Conservation (phyloP, 805 yeast species). For the Pichia cephalocereana region DNA sequence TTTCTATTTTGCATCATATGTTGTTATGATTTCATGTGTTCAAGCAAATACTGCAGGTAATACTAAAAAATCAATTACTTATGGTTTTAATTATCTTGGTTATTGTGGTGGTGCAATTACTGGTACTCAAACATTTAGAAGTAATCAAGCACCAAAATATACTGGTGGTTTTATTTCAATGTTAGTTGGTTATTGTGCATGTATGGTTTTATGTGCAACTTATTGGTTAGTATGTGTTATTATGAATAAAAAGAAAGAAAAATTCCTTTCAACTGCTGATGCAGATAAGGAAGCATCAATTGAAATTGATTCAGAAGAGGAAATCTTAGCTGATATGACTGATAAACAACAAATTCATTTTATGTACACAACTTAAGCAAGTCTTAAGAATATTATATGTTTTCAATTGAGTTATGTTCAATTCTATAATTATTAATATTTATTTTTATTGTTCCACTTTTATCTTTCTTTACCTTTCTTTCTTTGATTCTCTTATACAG, state of each 20-base stretch:
- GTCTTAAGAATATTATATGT: too few relatives aligned
- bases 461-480: too few relatives aligned
- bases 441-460: too few relatives aligned
- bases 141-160: conserved; percentile 33
- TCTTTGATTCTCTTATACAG: too few relatives aligned
- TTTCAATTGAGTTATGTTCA: too few relatives aligned
- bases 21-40: conserved; percentile 15
- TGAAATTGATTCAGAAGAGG: not conserved
- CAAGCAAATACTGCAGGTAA: conserved; percentile 51
- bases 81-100: conserved; percentile 41
- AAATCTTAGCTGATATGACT: conserved; percentile 35
- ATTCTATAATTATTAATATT: too few relatives aligned
- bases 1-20: conserved; percentile 9
- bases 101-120: conserved; percentile 33
- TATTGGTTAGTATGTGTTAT: conserved; percentile 2
- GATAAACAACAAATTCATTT: conserved; percentile 50
- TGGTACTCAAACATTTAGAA: conserved; percentile 40
- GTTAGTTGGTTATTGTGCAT: conserved; percentile 23
- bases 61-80: conserved; percentile 40
- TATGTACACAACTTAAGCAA: conserved; percentile 31
- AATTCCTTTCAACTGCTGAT: not conserved
- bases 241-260: not conserved
- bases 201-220: not conserved
- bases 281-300: not conserved
- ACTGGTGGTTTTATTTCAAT: conserved; percentile 34